phyloP scores from a whole-genome alignment of 495 filamentous ascomycete genomes.

The Apiosordaria backusii region DNA sequence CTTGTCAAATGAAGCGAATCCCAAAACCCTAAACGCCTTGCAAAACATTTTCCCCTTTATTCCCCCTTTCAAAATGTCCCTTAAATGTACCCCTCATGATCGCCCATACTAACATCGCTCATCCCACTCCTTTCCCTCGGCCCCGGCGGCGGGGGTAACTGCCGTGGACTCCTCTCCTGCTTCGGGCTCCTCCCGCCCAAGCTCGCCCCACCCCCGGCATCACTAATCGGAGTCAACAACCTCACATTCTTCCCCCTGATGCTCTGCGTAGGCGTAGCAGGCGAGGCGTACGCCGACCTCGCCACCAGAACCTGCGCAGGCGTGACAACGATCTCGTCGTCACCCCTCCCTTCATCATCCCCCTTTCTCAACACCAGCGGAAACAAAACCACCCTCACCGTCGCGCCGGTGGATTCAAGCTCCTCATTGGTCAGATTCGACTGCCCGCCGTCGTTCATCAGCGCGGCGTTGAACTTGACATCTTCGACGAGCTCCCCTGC shows the following conservation, averaged over 20 bases:
- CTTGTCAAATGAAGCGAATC: neutral
- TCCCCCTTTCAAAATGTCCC: neutral
- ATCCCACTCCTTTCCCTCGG: neutral
- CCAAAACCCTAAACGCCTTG: neutral
- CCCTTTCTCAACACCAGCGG: slow-evolving; percentile 93
- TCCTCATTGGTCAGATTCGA: slow-evolving; percentile 60
- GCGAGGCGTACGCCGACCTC: slow-evolving; percentile 8
- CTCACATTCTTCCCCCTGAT: slow-evolving; percentile 10
- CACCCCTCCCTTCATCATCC: slow-evolving; percentile 75
- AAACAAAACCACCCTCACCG: slow-evolving; percentile 88
- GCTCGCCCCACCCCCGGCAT: slow-evolving; percentile 26
- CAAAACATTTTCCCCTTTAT: slow-evolving; percentile 1
- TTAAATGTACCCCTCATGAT: slow-evolving; percentile 14
- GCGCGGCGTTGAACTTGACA: slow-evolving; percentile 71
- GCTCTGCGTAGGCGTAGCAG: slow-evolving; percentile 5
- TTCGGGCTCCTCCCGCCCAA: neutral
- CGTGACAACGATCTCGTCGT: slow-evolving; percentile 89
- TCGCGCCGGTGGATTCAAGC: slow-evolving; percentile 67
- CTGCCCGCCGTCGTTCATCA: slow-evolving; percentile 89
- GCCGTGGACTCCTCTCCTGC: slow-evolving; percentile 1
- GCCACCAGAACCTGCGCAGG: slow-evolving; percentile 88
- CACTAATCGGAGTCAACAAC: slow-evolving; percentile 27
- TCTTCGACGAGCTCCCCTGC: slow-evolving; percentile 82
- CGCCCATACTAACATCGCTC: slow-evolving; percentile 22
- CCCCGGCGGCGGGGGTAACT: neutral